Base-by-base conservation (phyloP, 495 filamentous ascomycete species). In the Terfezia claveryi region DNA sequence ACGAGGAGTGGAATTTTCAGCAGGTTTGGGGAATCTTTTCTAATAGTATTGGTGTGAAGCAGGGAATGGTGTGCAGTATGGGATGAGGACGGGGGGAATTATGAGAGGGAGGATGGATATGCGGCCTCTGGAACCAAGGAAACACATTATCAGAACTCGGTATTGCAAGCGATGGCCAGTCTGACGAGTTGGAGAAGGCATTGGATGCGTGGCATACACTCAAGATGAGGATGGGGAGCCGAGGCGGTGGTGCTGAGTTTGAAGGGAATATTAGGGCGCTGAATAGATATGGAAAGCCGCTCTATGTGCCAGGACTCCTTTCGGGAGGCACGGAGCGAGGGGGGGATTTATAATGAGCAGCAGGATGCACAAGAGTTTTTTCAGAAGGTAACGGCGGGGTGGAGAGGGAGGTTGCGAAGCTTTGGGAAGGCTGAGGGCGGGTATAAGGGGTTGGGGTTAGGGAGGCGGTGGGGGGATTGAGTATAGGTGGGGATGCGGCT, bases 311-410 rank as follows among this genome's bases (percentile, higher is more conserved):
- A 20, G 17, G 27, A 2, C 12, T 3, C 12, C 17, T 46, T 14
- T 46, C 17, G 17, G 41, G 56, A 0, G 60, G 56, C 6, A 63
- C 60, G 2, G 60, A 54, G 50, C 55, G 53, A 36, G 51, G 56
- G 2, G 63, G 63, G 63, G 63, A 49, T 57, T 17, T 55, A 59
- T 23, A 66, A 66, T 54, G 63, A 94, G 66, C 92, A 99, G 62
- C 92, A 99, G 64, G 92, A 99, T 71, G 92, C 92, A 6, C 92
- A 99, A 67, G 92, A 99, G 66, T 99, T 94, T 64, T 94, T 84
- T 55, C 86, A 87, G 16, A 93, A 88, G 61, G 70, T 99, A 23
- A 71, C 94, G 54, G 85, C 89, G 52, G 79, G 58, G 69, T 99
- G 49, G 87, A 96, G 60, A 80, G 81, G 60, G 87, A 92, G 59